A percentile compares a stretch with the other conserved stretches of the same genome.
These are phyloP conservation scores for Pythium coloratum DNA, from an alignment of 352 stramenopile species.

Conservation along the genomic window DNA sequence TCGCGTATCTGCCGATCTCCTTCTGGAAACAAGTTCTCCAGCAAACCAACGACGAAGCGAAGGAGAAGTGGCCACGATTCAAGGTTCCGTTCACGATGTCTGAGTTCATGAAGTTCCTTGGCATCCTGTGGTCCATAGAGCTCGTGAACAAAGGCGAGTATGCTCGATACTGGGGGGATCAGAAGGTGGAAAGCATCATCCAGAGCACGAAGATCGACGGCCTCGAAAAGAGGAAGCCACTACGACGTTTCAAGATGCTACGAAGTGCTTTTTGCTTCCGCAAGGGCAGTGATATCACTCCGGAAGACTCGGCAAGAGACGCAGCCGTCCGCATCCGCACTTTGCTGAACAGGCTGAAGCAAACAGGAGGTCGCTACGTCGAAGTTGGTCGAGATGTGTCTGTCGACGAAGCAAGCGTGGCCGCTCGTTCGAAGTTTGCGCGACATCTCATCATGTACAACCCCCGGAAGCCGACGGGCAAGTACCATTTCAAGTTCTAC, in stretches of 20 bases:
- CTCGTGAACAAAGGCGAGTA: slow-evolving; percentile 25
- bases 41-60: slow-evolving; percentile 24
- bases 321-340: slow-evolving; percentile 25
- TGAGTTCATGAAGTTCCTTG: slow-evolving; percentile 36
- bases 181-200: slow-evolving; percentile 24
- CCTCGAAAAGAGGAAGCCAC: slow-evolving; percentile 23
- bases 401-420: slow-evolving; percentile 31
- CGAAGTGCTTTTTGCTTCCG: slow-evolving; percentile 28
- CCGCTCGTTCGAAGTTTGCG: slow-evolving; percentile 29
- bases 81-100: slow-evolving; percentile 19
- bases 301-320: slow-evolving; percentile 9
- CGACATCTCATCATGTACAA: slow-evolving; percentile 35
- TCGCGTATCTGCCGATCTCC: slow-evolving; percentile 30
- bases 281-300: neutral
- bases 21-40: slow-evolving; percentile 32
- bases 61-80: neutral
- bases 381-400: slow-evolving; percentile 27
- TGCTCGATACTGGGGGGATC: slow-evolving; percentile 32
- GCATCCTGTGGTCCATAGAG: slow-evolving; percentile 34
- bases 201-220: neutral
- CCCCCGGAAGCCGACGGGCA: slow-evolving; percentile 30
- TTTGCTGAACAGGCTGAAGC: slow-evolving; percentile 31
- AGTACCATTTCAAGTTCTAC: slow-evolving; percentile 41
- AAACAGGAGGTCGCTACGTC: slow-evolving; percentile 24
- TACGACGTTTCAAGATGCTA: slow-evolving; percentile 30